A percentile compares a stretch with the other conserved stretches of the same genome.
These are phyloP conservation scores for Exophiala dermatitidis DNA, from an alignment of 2,329 filamentous ascomycete species.

Conservation along the genomic window DNA sequence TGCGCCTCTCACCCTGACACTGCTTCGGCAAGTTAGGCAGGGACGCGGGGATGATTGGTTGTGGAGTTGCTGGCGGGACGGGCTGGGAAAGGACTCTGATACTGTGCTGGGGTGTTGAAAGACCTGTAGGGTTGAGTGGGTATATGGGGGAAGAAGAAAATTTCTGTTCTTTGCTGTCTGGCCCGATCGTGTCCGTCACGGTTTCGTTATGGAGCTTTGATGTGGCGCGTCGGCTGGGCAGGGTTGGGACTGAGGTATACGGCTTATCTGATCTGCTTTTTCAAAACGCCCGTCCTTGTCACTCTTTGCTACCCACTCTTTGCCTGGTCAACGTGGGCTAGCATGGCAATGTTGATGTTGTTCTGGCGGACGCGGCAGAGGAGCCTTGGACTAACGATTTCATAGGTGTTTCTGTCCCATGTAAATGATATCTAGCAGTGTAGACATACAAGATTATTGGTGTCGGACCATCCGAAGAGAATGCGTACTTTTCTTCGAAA, in stretches of 20 bases:
- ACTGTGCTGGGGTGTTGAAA: neutral
- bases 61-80: conserved; percentile 31
- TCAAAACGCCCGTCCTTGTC: neutral
- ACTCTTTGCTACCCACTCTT: neutral
- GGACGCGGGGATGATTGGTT: conserved; percentile 38
- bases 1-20: conserved; percentile 22
- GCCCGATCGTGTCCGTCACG: conserved; percentile 6
- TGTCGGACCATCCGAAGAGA: too few species aligned
- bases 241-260: conserved; percentile 26
- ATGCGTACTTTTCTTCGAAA: too few species aligned
- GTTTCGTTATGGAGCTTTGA: conserved; percentile 21
- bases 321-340: neutral
- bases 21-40: too few species aligned
- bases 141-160: neutral
- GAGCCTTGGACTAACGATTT: neutral
- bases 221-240: conserved; percentile 5
- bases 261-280: conserved; percentile 25
- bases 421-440: too few species aligned
- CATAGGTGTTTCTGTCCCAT: neutral
- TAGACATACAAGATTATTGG: too few species aligned
- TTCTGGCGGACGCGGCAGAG: too few species aligned
- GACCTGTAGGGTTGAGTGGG: neutral
- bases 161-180: conserved; percentile 9
- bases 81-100: too few species aligned
- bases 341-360: neutral